phyloP scores from a whole-genome alignment of 169 alveolate genomes.

The Plasmodium vivax region DNA sequence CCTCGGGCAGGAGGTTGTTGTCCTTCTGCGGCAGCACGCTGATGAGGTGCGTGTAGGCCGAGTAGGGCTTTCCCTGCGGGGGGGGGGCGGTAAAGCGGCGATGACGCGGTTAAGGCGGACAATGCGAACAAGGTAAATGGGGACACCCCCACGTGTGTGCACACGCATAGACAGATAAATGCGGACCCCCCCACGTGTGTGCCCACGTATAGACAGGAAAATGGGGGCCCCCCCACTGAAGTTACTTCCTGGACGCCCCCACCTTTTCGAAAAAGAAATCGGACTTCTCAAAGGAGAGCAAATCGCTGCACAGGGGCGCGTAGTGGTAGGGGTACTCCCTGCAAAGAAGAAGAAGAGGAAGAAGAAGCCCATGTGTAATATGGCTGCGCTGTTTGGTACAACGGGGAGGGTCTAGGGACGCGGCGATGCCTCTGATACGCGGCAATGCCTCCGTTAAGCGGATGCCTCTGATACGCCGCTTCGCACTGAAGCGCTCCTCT shows the following conservation, averaged over 20 bases:
- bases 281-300: constrained; percentile 64
- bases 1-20: constrained; percentile 72
- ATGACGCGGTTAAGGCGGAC: background rate
- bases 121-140: too few relatives aligned
- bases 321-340: constrained; percentile 81
- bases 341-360: background rate
- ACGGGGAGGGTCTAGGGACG: background rate
- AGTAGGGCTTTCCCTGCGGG: constrained; percentile 67
- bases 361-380: background rate
- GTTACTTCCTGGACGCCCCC: background rate
- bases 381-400: background rate
- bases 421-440: background rate
- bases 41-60: constrained; percentile 61
- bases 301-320: constrained; percentile 74
- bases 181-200: background rate
- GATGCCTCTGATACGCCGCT: too few relatives aligned
- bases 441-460: background rate
- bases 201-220: background rate
- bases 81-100: background rate
- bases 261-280: constrained; percentile 75
- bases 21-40: constrained; percentile 74
- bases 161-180: too few relatives aligned
- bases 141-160: too few relatives aligned
- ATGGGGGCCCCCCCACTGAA: background rate
- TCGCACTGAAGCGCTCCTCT: constrained; percentile 79